Evolutionary conservation across 2,329 filamentous ascomycete genomes (phyloP).

Genomic region (Calonectria crousiana): DNA sequence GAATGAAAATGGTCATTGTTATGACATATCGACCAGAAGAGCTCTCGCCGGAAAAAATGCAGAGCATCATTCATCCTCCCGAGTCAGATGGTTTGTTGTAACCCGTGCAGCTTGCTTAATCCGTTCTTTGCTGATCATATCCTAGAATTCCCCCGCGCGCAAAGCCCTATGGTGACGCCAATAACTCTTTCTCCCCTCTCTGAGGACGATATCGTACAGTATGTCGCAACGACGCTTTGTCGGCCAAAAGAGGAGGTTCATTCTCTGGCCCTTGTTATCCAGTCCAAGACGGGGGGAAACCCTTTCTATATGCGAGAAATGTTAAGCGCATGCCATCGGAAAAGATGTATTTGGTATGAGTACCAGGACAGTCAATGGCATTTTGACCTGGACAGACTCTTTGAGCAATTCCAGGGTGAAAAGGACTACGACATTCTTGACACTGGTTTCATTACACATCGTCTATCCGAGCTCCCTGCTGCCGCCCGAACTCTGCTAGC

Average conservation of each 20-base stretch:
- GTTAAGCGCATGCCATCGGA: slow-evolving; percentile 86
- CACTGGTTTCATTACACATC: slow-evolving; percentile 83
- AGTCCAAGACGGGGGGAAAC: slow-evolving; percentile 90
- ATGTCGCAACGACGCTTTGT: slow-evolving; percentile 85
- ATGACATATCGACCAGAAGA: slow-evolving; percentile 81
- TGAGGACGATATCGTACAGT: slow-evolving; percentile 85
- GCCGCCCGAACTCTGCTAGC: slow-evolving; percentile 83
- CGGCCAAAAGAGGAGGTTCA: slow-evolving; percentile 78
- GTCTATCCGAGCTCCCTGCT: slow-evolving; percentile 80
- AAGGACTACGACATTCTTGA: slow-evolving; percentile 84
- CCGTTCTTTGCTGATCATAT: slow-evolving; percentile 34
- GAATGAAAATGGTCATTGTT: slow-evolving; percentile 85
- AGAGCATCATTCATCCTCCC: slow-evolving; percentile 65
- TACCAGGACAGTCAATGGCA: slow-evolving; percentile 87
- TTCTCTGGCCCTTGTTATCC: slow-evolving; percentile 84
- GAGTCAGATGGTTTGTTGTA: slow-evolving; percentile 62
- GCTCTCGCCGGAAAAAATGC: slow-evolving; percentile 66
- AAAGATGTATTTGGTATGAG: slow-evolving; percentile 91
- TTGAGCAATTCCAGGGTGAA: slow-evolving; percentile 84
- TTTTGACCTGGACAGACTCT: slow-evolving; percentile 87
- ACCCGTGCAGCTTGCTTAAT: background rate
- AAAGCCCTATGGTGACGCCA: slow-evolving; percentile 72
- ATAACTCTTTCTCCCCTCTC: slow-evolving; percentile 79
- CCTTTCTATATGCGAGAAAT: slow-evolving; percentile 94
- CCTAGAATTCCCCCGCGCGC: slow-evolving; percentile 57